phyloP scores from a whole-genome alignment of 768 basidiomycete genomes.

The Lyophyllum semitale region DNA sequence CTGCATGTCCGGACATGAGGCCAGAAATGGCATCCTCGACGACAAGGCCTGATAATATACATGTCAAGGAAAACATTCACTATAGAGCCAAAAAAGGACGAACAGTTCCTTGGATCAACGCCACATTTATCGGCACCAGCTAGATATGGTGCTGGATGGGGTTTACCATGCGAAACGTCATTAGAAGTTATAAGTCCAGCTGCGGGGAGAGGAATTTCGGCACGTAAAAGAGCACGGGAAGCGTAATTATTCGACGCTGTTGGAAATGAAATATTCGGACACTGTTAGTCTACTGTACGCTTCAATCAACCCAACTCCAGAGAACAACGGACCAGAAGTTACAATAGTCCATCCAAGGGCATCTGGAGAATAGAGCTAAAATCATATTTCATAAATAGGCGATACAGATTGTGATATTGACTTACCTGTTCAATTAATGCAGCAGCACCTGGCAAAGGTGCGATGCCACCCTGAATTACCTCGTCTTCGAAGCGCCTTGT shows the following conservation, averaged over 20 bases:
- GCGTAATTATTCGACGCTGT: slow-evolving; percentile 77
- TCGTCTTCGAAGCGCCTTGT: slow-evolving; percentile 77
- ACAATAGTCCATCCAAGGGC: slow-evolving; percentile 75
- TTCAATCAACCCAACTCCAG: no score
- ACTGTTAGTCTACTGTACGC: no score
- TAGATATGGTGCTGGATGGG: slow-evolving; percentile 87
- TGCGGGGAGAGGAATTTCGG: slow-evolving; percentile 59
- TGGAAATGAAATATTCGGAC: not conserved
- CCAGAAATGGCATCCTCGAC: slow-evolving; percentile 92
- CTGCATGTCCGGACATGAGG: slow-evolving; percentile 69
- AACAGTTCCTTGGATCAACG: slow-evolving; percentile 61
- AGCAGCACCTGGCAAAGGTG: slow-evolving; percentile 66
- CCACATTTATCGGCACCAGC: slow-evolving; percentile 66
- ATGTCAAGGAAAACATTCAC: not conserved
- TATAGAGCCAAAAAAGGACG: slow-evolving; percentile 16
- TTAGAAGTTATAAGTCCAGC: slow-evolving; percentile 73
- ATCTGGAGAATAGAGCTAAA: slow-evolving; percentile 35
- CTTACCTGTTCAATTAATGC: slow-evolving; percentile 56
- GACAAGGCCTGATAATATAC: slow-evolving; percentile 65
- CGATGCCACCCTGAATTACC: slow-evolving; percentile 65
- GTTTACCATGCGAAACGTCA: slow-evolving; percentile 75
- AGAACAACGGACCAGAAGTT: slow-evolving; percentile 68
- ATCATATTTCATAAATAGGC: no score
- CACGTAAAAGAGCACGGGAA: slow-evolving; percentile 61
- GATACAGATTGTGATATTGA: no score